Base-by-base conservation (phyloP, 108 stramenopile species). In the Aureococcus anophagefferens region DNA sequence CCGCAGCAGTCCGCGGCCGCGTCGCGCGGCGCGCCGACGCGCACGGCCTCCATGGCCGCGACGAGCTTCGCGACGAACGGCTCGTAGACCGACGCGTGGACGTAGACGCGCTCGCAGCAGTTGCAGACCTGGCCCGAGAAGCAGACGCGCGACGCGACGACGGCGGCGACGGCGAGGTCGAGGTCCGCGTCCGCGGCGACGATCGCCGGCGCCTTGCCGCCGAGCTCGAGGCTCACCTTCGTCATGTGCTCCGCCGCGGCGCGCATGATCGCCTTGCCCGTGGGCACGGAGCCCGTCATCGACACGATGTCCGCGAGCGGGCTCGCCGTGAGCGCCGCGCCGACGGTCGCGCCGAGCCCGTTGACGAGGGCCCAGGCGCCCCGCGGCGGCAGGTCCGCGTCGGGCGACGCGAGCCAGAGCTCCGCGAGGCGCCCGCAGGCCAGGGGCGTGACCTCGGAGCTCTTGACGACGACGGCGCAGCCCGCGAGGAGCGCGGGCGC, bases 401-500 rank as follows among this genome's bases (percentile, higher is more conserved):
- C 36, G 32, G 4, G 5, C 45, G 62, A 46, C 17, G 66, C 71
- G 33, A n/a, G 0, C 44, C 67, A 51, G 15, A 76, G 34, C 11
- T 74, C 36, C 18, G 71, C 65, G 63, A 84, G 28, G 46, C 71
- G 46, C 33, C 77, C 67, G 21, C 46, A 46, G 13, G 81, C 66
- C 16, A 80, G 40, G 46, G 85, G 83, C 34, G 83, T 76, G 30
- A 69, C 25, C 73, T 86, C 85, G 64, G 76, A 74, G 30, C 79
- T 71, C 71, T 86, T 86, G 63, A 86, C 72, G 16, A 84, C 78
- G 15, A 76, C 70, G 30, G 73, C 33, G 75, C 67, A 68, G 35
- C 85, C 85, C 0, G 83, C 65, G 25, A 81, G 74, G 29, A 86
- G 63, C 7, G 85, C 85, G 13, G 85, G 85, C 3, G 83, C 80